A percentile compares a stretch with the other conserved stretches of the same genome.
phyloP scores from a whole-genome alignment of 805 yeast species.

The Pichia sporocuriosa region DNA sequence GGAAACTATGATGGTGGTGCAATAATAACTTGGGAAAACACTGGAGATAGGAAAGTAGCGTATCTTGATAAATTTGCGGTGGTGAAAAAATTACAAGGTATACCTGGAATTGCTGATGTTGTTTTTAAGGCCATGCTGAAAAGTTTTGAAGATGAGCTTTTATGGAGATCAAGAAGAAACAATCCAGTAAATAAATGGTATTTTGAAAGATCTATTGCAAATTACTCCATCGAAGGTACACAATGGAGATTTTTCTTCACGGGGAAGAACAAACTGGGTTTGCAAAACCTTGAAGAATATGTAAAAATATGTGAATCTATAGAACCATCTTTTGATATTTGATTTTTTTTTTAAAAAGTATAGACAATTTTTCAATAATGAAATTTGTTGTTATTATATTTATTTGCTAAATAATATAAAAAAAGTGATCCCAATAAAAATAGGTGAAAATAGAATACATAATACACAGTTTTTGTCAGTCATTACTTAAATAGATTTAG shows the following conservation, averaged over 20 bases:
- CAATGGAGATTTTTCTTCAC: constrained; percentile 37
- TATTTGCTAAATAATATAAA: too few relatives aligned
- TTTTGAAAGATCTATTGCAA: constrained; percentile 82
- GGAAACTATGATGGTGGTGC: constrained; percentile 97
- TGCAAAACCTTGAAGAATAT: constrained; percentile 40
- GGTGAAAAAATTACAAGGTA: constrained; percentile 74
- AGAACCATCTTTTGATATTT: constrained; percentile 42
- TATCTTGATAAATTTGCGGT: constrained; percentile 95
- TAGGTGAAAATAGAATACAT: too few relatives aligned
- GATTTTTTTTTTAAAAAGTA: too few relatives aligned
- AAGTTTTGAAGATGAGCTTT: constrained; percentile 61
- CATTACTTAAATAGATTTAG: constrained; percentile 40
- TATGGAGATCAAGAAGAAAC: constrained; percentile 83
- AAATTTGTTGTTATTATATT: too few relatives aligned
- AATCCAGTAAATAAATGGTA: constrained; percentile 98
- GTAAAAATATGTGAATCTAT: constrained; percentile 48
- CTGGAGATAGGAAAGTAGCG: constrained; percentile 39
- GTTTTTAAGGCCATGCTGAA: constrained; percentile 73
- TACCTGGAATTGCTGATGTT: constrained; percentile 89
- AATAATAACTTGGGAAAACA: constrained; percentile 60
- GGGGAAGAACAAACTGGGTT: constrained; percentile 25
- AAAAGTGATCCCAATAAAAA: not conserved
- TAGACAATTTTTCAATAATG: too few relatives aligned
- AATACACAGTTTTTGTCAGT: too few relatives aligned
- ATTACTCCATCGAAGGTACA: constrained; percentile 38